phyloP scores from a whole-genome alignment of 139 green algal genomes.

The Tetraselmis chui region DNA sequence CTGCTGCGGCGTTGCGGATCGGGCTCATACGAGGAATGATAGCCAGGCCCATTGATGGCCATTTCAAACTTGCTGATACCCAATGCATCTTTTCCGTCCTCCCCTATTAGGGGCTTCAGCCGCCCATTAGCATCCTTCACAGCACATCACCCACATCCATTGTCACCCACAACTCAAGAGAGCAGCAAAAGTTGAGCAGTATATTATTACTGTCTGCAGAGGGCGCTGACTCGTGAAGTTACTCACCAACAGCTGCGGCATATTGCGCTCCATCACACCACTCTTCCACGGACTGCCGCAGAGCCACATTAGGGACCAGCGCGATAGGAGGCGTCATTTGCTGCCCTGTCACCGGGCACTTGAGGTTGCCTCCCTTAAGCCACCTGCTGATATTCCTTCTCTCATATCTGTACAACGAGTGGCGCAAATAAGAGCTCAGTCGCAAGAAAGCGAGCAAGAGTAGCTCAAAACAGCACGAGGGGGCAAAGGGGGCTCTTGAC shows the following conservation, averaged over 20 bases:
- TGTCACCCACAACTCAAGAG: conserved; percentile 4
- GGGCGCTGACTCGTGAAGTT: conserved; percentile 7
- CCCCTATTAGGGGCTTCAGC: not conserved
- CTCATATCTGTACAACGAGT: conserved; percentile 30
- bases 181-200: conserved; percentile 5
- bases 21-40: not conserved
- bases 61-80: not conserved
- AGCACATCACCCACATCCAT: conserved; percentile 10
- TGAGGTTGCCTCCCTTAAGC: conserved; percentile 31
- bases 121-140: not conserved
- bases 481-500: no score
- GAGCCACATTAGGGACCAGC: conserved; percentile 38
- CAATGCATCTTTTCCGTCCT: not conserved
- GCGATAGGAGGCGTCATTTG: conserved; percentile 29
- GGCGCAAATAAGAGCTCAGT: no score
- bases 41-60: not conserved
- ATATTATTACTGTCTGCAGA: conserved; percentile 23
- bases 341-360: conserved; percentile 42
- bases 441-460: no score
- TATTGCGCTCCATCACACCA: conserved; percentile 40
- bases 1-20: not conserved
- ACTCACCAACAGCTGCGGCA: conserved; percentile 46
- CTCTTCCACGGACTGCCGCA: conserved; percentile 43
- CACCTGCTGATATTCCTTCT: conserved; percentile 35
- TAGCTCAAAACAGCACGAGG: no score